phyloP scores from a whole-genome alignment of 805 yeast genomes.

The Candida orba region DNA sequence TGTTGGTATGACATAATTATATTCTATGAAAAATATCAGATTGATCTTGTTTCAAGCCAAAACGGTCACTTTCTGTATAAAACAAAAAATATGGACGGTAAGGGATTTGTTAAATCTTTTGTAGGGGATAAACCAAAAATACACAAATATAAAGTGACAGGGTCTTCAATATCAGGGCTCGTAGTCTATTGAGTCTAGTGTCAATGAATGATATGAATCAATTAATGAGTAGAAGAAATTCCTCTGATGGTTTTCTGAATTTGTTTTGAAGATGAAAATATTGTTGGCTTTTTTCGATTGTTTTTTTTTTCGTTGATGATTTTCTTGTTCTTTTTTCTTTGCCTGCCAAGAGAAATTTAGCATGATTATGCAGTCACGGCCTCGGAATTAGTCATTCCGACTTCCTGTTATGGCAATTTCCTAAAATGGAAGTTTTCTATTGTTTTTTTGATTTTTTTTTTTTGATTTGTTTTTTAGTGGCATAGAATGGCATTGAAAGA shows the following conservation, averaged over 20 bases:
- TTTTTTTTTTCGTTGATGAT: conserved; percentile 4
- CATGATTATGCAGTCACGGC: conserved; percentile 1
- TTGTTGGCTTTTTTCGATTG: background rate
- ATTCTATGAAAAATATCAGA: too few species aligned
- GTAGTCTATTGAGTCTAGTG: too few species aligned
- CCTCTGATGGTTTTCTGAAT: background rate
- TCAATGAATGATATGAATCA: too few species aligned
- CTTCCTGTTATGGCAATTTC: background rate
- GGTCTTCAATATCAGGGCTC: too few species aligned
- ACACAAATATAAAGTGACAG: too few species aligned
- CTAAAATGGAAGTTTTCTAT: background rate
- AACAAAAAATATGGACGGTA: background rate
- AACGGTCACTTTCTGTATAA: too few species aligned
- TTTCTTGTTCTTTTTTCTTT: background rate
- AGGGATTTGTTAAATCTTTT: background rate
- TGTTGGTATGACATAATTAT: conserved; percentile 26
- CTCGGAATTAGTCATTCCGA: background rate
- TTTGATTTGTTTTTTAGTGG: too few species aligned
- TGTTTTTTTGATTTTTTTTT: background rate
- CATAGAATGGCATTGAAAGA: too few species aligned
- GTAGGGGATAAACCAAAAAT: background rate
- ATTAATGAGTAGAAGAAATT: too few species aligned
- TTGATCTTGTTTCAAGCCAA: too few species aligned
- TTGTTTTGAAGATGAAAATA: background rate
- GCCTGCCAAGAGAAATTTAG: conserved; percentile 3